Conservation (phyloP, 768 basidiomycete species). For the Lactifluus piperatus region DNA sequence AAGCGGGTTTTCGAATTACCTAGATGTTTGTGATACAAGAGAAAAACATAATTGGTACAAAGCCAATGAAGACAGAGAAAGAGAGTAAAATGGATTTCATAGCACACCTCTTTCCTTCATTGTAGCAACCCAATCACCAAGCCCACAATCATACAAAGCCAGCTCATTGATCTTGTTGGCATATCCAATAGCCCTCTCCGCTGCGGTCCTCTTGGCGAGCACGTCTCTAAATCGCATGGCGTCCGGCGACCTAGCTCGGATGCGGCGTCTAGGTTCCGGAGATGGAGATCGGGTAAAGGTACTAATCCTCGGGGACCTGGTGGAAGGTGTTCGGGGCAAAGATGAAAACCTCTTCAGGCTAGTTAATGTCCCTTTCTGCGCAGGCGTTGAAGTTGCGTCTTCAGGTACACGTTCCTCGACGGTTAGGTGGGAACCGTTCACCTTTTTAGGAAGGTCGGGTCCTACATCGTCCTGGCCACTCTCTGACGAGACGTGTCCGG, state of each 20-base stretch:
- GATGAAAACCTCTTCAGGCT: slow-evolving; percentile 41
- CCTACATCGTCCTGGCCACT: slow-evolving; percentile 17
- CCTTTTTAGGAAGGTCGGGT: not conserved
- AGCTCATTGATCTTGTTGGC: slow-evolving; percentile 80
- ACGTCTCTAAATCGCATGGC: slow-evolving; percentile 71
- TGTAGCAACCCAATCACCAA: slow-evolving; percentile 65
- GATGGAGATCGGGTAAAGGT: slow-evolving; percentile 20
- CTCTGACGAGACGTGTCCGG: slow-evolving; percentile 18
- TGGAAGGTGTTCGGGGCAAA: slow-evolving; percentile 59
- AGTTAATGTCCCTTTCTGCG: slow-evolving; percentile 23
- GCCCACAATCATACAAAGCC: slow-evolving; percentile 62
- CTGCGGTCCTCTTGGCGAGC: slow-evolving; percentile 39
- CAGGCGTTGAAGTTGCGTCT: slow-evolving; percentile 8
- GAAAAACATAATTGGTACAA: not conserved
- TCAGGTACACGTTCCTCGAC: not conserved
- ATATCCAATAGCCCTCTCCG: slow-evolving; percentile 67
- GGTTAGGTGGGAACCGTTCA: slow-evolving; percentile 1
- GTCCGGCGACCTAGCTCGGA: slow-evolving; percentile 42
- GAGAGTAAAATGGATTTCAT: not conserved
- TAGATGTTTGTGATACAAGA: not conserved
- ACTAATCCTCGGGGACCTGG: slow-evolving; percentile 14
- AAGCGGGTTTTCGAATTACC: slow-evolving; percentile 14
- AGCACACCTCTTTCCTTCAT: slow-evolving; percentile 47
- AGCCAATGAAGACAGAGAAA: not conserved
- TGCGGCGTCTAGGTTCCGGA: slow-evolving; percentile 23